A percentile compares a stretch with the other conserved stretches of the same genome.
These are phyloP conservation scores for Amylocarpus encephaloides DNA, from an alignment of 2,329 filamentous ascomycete species.

Conservation along the genomic window DNA sequence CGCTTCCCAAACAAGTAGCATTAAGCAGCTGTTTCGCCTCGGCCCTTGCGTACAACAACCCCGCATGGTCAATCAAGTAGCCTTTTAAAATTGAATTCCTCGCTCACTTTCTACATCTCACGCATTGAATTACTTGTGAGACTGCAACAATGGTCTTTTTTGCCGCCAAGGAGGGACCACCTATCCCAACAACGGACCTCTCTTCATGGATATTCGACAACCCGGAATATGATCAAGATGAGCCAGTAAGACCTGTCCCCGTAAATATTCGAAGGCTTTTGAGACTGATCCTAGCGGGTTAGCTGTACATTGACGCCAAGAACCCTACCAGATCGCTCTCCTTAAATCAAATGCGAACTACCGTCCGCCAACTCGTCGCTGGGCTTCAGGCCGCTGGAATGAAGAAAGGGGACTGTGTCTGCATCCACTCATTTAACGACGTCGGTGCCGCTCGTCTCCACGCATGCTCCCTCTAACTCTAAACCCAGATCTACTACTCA, in stretches of 20 bases:
- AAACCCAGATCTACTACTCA: conserved; percentile 13
- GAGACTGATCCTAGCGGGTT: neutral
- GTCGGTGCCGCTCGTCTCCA: conserved; percentile 10
- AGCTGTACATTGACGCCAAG: conserved; percentile 27
- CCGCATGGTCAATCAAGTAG: neutral
- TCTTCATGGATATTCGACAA: conserved; percentile 26
- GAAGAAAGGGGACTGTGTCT: conserved; percentile 27
- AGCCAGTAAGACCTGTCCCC: conserved; percentile 15
- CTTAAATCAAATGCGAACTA: conserved; percentile 19
- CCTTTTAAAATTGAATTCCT: too few relatives aligned
- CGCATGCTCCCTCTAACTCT: neutral
- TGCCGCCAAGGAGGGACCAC: conserved; percentile 9
- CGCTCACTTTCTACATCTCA: too few relatives aligned
- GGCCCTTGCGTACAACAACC: neutral
- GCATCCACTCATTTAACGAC: conserved; percentile 29
- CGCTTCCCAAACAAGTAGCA: too few relatives aligned
- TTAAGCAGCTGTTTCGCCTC: too few relatives aligned
- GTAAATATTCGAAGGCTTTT: neutral
- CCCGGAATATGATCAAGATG: conserved; percentile 19
- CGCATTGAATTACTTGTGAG: neutral
- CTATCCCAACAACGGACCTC: conserved; percentile 23
- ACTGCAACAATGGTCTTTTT: conserved; percentile 14
- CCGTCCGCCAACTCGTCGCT: conserved; percentile 25
- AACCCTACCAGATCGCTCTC: conserved; percentile 22
- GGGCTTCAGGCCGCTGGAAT: conserved; percentile 25